These are phyloP conservation scores for Claviceps monticola DNA, from an alignment of 2,329 filamentous ascomycete genomes.

Conservation along the genomic window DNA sequence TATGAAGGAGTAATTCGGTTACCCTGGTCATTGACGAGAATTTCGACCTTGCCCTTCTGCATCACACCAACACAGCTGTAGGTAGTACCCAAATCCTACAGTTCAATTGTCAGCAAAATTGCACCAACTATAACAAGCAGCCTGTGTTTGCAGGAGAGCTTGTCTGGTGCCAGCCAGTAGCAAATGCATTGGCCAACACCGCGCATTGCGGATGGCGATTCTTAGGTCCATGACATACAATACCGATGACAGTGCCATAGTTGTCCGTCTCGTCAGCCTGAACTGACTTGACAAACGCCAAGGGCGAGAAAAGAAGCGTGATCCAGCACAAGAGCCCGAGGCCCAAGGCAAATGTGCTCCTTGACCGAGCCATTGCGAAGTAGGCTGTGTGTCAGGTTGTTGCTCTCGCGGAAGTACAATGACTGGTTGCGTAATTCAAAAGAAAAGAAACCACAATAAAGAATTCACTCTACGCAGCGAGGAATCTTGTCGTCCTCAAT, in stretches of 20 bases:
- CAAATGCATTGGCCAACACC: background rate
- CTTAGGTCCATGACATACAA: slow-evolving; percentile 37
- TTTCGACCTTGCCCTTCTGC: slow-evolving; percentile 90
- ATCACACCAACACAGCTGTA: slow-evolving; percentile 88
- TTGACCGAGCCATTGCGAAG: slow-evolving; percentile 39
- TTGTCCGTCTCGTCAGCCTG: slow-evolving; percentile 59
- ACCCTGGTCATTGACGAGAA: slow-evolving; percentile 92
- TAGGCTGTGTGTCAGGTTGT: slow-evolving; percentile 10
- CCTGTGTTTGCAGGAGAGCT: background rate
- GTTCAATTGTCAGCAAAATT: background rate
- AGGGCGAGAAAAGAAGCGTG: slow-evolving; percentile 72
- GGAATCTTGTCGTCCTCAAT: slow-evolving; percentile 15
- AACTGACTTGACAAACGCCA: slow-evolving; percentile 72
- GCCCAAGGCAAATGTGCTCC: slow-evolving; percentile 60
- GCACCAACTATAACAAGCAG: background rate
- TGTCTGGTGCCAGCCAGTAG: background rate
- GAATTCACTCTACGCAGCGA: slow-evolving; percentile 13
- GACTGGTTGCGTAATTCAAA: slow-evolving; percentile 10
- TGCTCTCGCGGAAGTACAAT: slow-evolving; percentile 7
- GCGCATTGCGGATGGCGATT: no score
- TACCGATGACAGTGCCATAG: slow-evolving; percentile 86
- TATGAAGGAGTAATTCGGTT: slow-evolving; percentile 93
- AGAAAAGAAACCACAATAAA: slow-evolving; percentile 13
- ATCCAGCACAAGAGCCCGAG: slow-evolving; percentile 88
- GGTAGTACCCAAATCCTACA: slow-evolving; percentile 71